phyloP scores from a whole-genome alignment of 495 filamentous ascomycete genomes.

The Penicillium coffeae region DNA sequence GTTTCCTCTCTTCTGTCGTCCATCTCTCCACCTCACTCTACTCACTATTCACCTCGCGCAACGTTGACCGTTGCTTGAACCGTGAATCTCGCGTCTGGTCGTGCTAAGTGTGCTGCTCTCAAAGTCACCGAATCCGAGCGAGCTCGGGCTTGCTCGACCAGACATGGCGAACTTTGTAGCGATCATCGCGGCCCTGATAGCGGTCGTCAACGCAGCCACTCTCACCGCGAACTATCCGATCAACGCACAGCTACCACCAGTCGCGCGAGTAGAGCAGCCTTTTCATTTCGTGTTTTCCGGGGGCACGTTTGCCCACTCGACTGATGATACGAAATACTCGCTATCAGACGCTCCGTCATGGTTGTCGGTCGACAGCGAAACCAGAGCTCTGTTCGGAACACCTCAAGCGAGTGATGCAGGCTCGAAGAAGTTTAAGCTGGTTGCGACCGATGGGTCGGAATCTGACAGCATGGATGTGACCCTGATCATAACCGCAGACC shows the following conservation, averaged over 20 bases:
- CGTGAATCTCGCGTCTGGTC: slow-evolving; percentile 4
- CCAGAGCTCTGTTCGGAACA: slow-evolving; percentile 61
- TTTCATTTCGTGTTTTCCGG: slow-evolving; percentile 67
- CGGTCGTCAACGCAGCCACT: slow-evolving; percentile 38
- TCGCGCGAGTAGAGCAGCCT: slow-evolving; percentile 59
- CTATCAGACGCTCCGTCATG: slow-evolving; percentile 61
- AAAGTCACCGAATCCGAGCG: slow-evolving; percentile 10
- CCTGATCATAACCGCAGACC: slow-evolving; percentile 55
- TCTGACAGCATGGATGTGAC: slow-evolving; percentile 56
- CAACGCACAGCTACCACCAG: slow-evolving; percentile 73
- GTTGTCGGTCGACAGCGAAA: slow-evolving; percentile 62
- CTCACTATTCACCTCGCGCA: slow-evolving; percentile 9
- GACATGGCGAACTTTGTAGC: slow-evolving; percentile 31
- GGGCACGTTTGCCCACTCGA: slow-evolving; percentile 59
- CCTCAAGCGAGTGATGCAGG: slow-evolving; percentile 56
- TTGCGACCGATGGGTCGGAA: slow-evolving; percentile 58
- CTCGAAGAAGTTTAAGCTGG: slow-evolving; percentile 50
- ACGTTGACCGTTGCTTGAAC: too few relatives aligned
- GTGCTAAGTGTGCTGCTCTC: slow-evolving; percentile 15
- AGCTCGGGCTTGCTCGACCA: slow-evolving; percentile 9
- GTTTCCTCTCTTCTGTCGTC: slow-evolving; percentile 12
- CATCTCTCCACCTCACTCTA: slow-evolving; percentile 13
- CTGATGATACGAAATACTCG: slow-evolving; percentile 54
- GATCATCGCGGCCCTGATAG: slow-evolving; percentile 29
- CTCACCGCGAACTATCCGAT: slow-evolving; percentile 60